Evolutionary conservation across 345 rosid genomes (phyloP).

Genomic region (Firmiana major): DNA sequence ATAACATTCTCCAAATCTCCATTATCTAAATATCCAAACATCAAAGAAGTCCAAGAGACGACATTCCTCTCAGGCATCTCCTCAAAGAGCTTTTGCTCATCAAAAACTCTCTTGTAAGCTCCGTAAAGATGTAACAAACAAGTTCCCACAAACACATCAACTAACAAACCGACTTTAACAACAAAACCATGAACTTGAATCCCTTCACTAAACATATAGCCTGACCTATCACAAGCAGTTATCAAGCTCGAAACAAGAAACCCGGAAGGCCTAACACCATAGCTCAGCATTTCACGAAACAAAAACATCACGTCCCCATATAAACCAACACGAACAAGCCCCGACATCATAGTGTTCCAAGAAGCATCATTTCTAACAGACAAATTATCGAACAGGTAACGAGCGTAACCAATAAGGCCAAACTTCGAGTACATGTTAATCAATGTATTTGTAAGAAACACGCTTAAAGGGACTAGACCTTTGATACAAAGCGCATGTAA

Average conservation of each 20-base stretch:
- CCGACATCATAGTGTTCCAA: conserved; percentile 85
- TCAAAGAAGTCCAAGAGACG: conserved; percentile 91
- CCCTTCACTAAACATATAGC: conserved; percentile 57
- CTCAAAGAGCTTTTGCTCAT: conserved; percentile 62
- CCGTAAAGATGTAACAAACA: conserved; percentile 81
- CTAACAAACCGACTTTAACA: conserved; percentile 50
- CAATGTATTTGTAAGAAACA: conserved; percentile 59
- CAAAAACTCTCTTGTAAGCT: conserved; percentile 37
- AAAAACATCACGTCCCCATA: conserved; percentile 43
- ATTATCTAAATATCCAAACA: conserved; percentile 59
- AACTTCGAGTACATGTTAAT: conserved; percentile 60
- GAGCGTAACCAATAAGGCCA: conserved; percentile 40
- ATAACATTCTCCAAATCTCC: conserved; percentile 55
- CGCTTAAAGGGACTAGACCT: conserved; percentile 42
- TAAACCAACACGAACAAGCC: conserved; percentile 49
- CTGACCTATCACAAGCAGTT: conserved; percentile 68
- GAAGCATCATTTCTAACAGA: conserved; percentile 59
- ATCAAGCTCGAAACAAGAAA: conserved; percentile 67
- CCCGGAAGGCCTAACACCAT: conserved; percentile 51
- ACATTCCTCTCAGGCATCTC: conserved; percentile 82
- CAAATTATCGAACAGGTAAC: conserved; percentile 74
- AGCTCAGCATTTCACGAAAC: conserved; percentile 39
- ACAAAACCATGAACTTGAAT: conserved; percentile 61
- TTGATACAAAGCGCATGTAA: conserved; percentile 68
- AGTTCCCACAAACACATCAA: conserved; percentile 77